These are phyloP conservation scores for Monsonia emarginata DNA, from an alignment of 441 rosid species.

Conservation along the genomic window DNA sequence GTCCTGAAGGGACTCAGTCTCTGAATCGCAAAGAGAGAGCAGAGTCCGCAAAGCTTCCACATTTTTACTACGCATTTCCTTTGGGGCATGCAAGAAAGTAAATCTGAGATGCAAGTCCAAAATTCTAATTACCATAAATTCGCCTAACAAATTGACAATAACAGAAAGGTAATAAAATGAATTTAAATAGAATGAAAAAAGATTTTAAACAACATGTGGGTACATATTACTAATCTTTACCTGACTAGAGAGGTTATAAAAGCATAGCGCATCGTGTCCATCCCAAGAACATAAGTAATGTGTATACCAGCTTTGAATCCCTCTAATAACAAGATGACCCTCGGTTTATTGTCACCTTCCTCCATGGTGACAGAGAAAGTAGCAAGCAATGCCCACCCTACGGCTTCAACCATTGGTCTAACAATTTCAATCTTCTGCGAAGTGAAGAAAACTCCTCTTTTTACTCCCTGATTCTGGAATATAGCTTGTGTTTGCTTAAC, in stretches of 20 bases:
- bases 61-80: slow-evolving; percentile 94
- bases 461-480: slow-evolving; percentile 72
- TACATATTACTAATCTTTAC: slow-evolving; percentile 25
- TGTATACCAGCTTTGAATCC: slow-evolving; percentile 98
- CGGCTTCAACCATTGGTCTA: slow-evolving; percentile 98
- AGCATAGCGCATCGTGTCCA: slow-evolving; percentile 99
- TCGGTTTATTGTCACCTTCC: slow-evolving; percentile 93
- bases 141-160: slow-evolving; percentile 1
- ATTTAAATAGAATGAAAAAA: slow-evolving; percentile 3
- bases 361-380: slow-evolving; percentile 99
- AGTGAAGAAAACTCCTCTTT: slow-evolving; percentile 84
- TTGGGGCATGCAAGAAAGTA: slow-evolving; percentile 99
- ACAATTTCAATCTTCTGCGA: slow-evolving; percentile 67
- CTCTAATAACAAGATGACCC: slow-evolving; percentile 91
- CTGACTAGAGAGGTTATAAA: slow-evolving; percentile 92
- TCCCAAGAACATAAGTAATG: slow-evolving; percentile 80
- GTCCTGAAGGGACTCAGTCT: slow-evolving; percentile 80
- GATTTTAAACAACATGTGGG: neutral
- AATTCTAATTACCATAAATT: slow-evolving; percentile 21
- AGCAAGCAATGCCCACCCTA: slow-evolving; percentile 98
- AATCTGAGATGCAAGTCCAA: slow-evolving; percentile 47
- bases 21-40: slow-evolving; percentile 66
- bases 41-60: slow-evolving; percentile 91
- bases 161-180: neutral
- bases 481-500: slow-evolving; percentile 91